phyloP scores from a whole-genome alignment of 495 filamentous ascomycete genomes.

The Durotheca rogersii region DNA sequence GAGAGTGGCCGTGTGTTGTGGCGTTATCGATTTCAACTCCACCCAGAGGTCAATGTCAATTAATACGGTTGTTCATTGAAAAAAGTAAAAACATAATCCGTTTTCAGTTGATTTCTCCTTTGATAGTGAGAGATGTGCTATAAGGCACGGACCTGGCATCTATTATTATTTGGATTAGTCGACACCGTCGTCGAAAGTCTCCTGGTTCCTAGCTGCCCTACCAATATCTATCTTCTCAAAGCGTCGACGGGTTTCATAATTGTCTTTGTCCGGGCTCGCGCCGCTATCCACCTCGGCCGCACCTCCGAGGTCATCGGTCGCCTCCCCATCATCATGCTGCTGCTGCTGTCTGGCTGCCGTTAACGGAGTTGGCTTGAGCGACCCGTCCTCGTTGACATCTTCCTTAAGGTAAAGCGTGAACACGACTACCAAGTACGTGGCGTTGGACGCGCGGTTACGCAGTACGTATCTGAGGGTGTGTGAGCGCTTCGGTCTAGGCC shows the following conservation, averaged over 20 bases:
- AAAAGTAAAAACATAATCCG: too few relatives aligned
- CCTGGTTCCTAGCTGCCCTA: not conserved
- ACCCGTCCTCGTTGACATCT: constrained; percentile 59
- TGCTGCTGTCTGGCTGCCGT: constrained; percentile 11
- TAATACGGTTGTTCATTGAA: too few relatives aligned
- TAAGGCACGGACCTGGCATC: too few relatives aligned
- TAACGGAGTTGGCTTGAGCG: constrained; percentile 47
- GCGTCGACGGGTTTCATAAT: constrained; percentile 8
- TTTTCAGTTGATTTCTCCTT: too few relatives aligned
- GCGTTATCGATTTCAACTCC: too few relatives aligned
- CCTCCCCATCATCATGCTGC: constrained; percentile 9
- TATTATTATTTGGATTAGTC: constrained; percentile 6
- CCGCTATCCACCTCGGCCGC: not conserved
- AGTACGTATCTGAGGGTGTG: constrained; percentile 84
- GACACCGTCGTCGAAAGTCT: constrained; percentile 1
- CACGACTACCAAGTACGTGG: constrained; percentile 74
- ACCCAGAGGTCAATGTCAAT: too few relatives aligned
- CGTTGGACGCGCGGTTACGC: constrained; percentile 67
- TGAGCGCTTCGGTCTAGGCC: constrained; percentile 50
- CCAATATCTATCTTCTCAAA: constrained; percentile 14
- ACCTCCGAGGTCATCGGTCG: constrained; percentile 1
- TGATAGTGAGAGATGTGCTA: too few relatives aligned
- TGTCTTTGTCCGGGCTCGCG: constrained; percentile 12
- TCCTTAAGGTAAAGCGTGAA: constrained; percentile 72
- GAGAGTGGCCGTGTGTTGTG: too few relatives aligned